phyloP scores from a whole-genome alignment of 1,139 yeast genomes.

The Protomyces arabidopsidicola region DNA sequence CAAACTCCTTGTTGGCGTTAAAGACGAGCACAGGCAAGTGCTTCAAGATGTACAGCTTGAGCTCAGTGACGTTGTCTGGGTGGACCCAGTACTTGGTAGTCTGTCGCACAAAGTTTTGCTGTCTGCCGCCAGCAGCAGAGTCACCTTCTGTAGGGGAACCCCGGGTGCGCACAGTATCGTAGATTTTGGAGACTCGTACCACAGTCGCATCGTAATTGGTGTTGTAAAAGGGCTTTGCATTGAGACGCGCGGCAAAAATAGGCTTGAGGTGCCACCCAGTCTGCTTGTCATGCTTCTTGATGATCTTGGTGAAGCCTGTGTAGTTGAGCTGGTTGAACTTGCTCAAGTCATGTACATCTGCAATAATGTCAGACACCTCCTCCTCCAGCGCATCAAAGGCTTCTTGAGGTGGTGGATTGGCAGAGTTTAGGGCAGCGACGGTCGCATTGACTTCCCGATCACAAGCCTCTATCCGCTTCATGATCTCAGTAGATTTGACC shows the following conservation, averaged over 20 bases:
- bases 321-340: slow-evolving; percentile 87
- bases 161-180: slow-evolving; percentile 88
- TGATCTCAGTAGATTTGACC: slow-evolving; percentile 68
- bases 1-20: slow-evolving; percentile 93
- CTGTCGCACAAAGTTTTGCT: slow-evolving; percentile 96
- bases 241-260: slow-evolving; percentile 84
- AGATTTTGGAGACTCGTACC: slow-evolving; percentile 79
- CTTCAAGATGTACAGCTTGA: slow-evolving; percentile 82
- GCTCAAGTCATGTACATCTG: slow-evolving; percentile 95
- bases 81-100: slow-evolving; percentile 99
- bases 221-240: slow-evolving; percentile 90
- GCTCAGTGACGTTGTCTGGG: slow-evolving; percentile 96
- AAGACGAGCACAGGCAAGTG: slow-evolving; percentile 95
- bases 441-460: slow-evolving; percentile 58
- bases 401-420: slow-evolving; percentile 52
- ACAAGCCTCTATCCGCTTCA: slow-evolving; percentile 66
- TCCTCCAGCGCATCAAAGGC: slow-evolving; percentile 89
- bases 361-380: slow-evolving; percentile 85
- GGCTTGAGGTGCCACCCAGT: slow-evolving; percentile 83
- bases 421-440: slow-evolving; percentile 43
- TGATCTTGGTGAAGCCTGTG: slow-evolving; percentile 84
- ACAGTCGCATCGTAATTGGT: slow-evolving; percentile 87
- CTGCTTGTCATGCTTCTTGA: slow-evolving; percentile 91
- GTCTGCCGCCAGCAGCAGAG: slow-evolving; percentile 92
- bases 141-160: slow-evolving; percentile 95